Percentiles rank a stretch among this genome's conserved stretches.
Conservation (phyloP, 768 basidiomycete species). For the Leccinum variicolor region DNA sequence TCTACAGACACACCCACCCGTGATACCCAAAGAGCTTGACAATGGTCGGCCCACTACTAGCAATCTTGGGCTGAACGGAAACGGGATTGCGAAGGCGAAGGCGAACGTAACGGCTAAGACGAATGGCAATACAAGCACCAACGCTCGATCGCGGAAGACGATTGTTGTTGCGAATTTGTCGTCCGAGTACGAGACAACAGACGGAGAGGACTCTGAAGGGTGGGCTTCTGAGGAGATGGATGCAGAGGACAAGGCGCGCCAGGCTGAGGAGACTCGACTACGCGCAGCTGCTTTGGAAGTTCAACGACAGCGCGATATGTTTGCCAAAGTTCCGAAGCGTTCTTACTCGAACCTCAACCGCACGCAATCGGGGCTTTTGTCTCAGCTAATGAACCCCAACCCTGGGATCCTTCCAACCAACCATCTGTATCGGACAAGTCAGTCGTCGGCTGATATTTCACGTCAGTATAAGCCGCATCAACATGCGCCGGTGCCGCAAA, state of each 20-base stretch:
- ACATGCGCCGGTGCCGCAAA: conserved; percentile 23
- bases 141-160: conserved; percentile 34
- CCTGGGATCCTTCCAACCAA: conserved; percentile 54
- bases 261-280: conserved; percentile 33
- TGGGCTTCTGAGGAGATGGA: conserved; percentile 63
- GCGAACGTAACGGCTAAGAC: neutral
- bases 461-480: conserved; percentile 23
- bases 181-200: conserved; percentile 49
- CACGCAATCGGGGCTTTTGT: conserved; percentile 55
- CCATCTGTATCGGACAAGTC: conserved; percentile 56
- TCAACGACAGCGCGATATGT: conserved; percentile 64
- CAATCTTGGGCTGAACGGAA: conserved; percentile 13
- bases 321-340: conserved; percentile 62
- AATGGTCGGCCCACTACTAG: conserved; percentile 1
- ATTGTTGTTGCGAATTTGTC: conserved; percentile 48
- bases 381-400: conserved; percentile 70
- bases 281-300: conserved; percentile 60
- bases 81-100: conserved; percentile 16
- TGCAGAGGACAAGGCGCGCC: conserved; percentile 31
- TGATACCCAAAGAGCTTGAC: conserved; percentile 11
- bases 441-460: conserved; percentile 46
- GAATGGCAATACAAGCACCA: conserved; percentile 12
- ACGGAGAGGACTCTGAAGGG: conserved; percentile 52
- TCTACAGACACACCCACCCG: conserved; percentile 16
- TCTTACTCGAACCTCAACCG: conserved; percentile 60